Evolutionary conservation across 2,329 filamentous ascomycete species (phyloP), one percentile per base, ranked within the genome.

Genomic region (Shiraia bambusicola): DNA sequence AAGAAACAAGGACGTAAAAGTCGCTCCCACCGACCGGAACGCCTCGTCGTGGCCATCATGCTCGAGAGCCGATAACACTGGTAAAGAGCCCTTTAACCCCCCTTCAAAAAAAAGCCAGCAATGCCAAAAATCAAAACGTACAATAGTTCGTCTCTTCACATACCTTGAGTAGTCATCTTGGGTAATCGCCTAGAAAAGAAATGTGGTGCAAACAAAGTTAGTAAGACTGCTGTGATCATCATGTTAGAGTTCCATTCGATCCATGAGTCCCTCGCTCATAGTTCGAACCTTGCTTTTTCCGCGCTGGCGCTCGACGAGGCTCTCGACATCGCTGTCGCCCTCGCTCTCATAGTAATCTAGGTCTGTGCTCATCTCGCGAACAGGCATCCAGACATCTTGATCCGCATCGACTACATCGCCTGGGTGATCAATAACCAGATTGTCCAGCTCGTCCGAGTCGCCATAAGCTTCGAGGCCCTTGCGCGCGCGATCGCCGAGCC

Each of bases 401-500:
- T 69, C 65, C 2, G 61, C 61, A 35, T 70, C 66, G 24, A 69
- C 62, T 14, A 69, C 56, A 26, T 70, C 67, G 28, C 60, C 66
- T 1, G 65, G 66, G 19, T 67, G 58, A 27, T 66, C 61, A 17
- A 69, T 67, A 19, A 69, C 63, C 56, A 67, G 58, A 43, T 68
- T 63, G 33, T 69, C 67, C 13, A 72, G 65, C 49, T 75, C 69
- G 26, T 77, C 74, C 24, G 69, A 70, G 35, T 72, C 69, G 34
- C 63, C 65, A 29, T 71, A 72, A 37, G 65, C 67, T 24, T 72
- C 69, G 9, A 71, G 65, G 29, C 71, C 71, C 30, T 67, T 68
- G 69, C 69, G 69, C 3, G 76, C 74, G 28, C 73, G 77, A 47
- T 88, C 83, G 29, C 90, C 89, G 3, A 96, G 79, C 92, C 91